These are phyloP conservation scores for Tetrastigma voinierianum DNA, from an alignment of 164 flowering plant species.

Conservation along the genomic window DNA sequence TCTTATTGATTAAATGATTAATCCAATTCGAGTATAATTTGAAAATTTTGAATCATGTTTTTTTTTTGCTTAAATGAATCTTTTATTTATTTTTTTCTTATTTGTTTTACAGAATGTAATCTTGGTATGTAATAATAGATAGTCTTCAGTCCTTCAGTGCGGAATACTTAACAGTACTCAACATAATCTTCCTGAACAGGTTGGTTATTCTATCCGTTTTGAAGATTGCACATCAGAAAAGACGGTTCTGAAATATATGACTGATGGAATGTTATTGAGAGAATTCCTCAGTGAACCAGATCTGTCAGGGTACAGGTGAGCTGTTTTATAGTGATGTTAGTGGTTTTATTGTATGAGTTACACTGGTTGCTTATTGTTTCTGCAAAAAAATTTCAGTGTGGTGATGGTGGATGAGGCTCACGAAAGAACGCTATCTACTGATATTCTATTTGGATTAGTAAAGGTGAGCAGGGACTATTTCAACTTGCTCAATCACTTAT, in stretches of 20 bases:
- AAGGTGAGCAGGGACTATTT: constrained; percentile 50
- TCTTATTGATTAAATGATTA: too few species aligned
- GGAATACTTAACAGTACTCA: background rate
- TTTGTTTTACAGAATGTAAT: too few species aligned
- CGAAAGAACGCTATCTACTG: constrained; percentile 95
- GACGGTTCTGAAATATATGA: constrained; percentile 92
- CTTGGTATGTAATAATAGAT: background rate
- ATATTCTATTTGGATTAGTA: constrained; percentile 88
- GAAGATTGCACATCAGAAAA: constrained; percentile 98
- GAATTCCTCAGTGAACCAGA: constrained; percentile 98
- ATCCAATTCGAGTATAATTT: too few species aligned
- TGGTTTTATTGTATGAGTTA: background rate
- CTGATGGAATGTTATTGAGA: constrained; percentile 95
- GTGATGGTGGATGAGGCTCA: constrained; percentile 99
- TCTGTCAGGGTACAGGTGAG: constrained; percentile 82
- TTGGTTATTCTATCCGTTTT: constrained; percentile 96
- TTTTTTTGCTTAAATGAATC: too few species aligned
- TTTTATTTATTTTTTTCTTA: background rate
- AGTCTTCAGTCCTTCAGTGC: background rate
- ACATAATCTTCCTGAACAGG: constrained; percentile 39
- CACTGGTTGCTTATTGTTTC: constrained; percentile 4
- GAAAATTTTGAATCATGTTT: too few species aligned
- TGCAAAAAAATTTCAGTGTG: constrained; percentile 51
- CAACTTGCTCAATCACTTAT: background rate
- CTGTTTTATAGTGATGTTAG: background rate